These are phyloP conservation scores for Pleoardoris graminearum DNA, from an alignment of 2,329 filamentous ascomycete species.

Conservation along the genomic window DNA sequence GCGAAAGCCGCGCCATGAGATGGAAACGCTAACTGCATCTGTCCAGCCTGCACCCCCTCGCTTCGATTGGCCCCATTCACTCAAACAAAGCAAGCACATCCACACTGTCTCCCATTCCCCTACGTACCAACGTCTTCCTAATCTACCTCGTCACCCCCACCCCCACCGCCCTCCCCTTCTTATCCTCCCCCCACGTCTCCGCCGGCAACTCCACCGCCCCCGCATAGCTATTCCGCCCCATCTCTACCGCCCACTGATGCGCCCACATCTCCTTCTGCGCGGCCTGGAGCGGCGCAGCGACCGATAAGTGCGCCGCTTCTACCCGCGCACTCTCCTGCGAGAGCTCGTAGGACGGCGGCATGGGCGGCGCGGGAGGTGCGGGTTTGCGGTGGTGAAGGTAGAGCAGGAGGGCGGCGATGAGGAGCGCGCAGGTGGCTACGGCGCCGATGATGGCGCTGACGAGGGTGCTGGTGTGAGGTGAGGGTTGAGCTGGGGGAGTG, in stretches of 20 bases:
- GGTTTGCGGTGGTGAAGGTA: slow-evolving; percentile 11
- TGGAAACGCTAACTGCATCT: too few species aligned
- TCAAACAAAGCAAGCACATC: too few species aligned
- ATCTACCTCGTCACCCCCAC: slow-evolving; percentile 6
- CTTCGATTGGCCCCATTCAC: too few species aligned
- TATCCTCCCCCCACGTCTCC: slow-evolving; percentile 1
- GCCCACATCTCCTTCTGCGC: slow-evolving; percentile 20
- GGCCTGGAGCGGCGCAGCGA: slow-evolving; percentile 11
- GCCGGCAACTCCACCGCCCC: slow-evolving; percentile 16
- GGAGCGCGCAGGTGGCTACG: slow-evolving; percentile 16
- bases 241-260: slow-evolving; percentile 23
- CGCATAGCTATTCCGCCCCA: slow-evolving; percentile 27
- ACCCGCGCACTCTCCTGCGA: slow-evolving; percentile 16
- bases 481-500: neutral
- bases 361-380: neutral
- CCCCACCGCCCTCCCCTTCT: slow-evolving; percentile 7
- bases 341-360: slow-evolving; percentile 19
- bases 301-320: slow-evolving; percentile 14
- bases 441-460: slow-evolving; percentile 23
- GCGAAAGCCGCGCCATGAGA: too few species aligned
- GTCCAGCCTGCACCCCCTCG: too few species aligned
- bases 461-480: slow-evolving; percentile 16
- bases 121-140: neutral
- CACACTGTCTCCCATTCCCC: neutral
- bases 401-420: slow-evolving; percentile 16